Base-by-base conservation (phyloP, 1,284 basidiomycete genomes). In the Marasmius oreades region DNA sequence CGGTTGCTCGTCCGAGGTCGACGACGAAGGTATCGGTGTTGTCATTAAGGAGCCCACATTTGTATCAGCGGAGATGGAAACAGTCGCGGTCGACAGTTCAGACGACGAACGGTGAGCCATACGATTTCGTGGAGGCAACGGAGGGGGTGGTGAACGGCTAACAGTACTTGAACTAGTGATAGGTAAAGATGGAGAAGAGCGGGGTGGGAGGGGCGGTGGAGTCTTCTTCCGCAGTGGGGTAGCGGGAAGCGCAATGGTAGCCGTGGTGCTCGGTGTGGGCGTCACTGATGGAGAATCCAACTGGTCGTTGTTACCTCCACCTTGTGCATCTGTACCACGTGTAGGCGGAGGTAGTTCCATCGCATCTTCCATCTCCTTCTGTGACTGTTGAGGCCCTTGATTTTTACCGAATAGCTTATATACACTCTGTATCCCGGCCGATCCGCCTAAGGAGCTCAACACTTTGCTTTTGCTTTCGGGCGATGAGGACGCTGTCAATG, bases 331-430 rank as follows among this genome's bases (percentile, higher is more conserved):
- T 5, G 7, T 7, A 16, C n/a, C 39, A 20, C 16, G n/a, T n/a
- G 16, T 16, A 18, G 39, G 8, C 16, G n/a, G 7, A 6, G 39
- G 39, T 7, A 7, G 39, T 16, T 42, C 39, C 14, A 18, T 20
- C 39, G 2, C 11, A 16, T 46, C 52, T 31, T 28, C 31, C 1
- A 45, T 42, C 4, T 34, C 28, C 18, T 46, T 42, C 18, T 44
- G 26, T 22, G 28, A 28, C 1, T 58, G 24, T 67, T 31, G 67
- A 42, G 60, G 61, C 48, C 63, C 62, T 48, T 73, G 67, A 28
- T 64, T 68, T 3, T 70, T 80, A 67, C 85, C 86, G 81, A 85
- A 88, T 42, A 90, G 71, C 24, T 86, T 79, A 66, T 88, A 89
- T 58, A 89, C 77, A 60, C 77, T 81, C 66, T 86, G 80, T 44